Evolutionary conservation across 1,139 yeast genomes (phyloP), one percentile per base, ranked within the genome.

Genomic region (Saccharomyces hybrid): DNA sequence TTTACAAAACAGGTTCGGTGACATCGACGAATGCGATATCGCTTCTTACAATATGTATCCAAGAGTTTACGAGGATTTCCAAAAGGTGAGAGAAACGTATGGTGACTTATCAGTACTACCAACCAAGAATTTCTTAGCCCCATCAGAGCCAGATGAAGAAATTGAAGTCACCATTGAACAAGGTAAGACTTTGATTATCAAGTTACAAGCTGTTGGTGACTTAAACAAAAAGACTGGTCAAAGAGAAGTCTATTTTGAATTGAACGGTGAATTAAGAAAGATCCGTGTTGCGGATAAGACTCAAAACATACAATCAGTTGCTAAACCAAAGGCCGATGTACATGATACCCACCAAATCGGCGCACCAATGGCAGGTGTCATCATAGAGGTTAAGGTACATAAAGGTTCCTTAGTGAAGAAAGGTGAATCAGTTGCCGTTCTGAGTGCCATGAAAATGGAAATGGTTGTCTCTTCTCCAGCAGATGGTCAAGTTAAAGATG

Each of bases 381-480:
- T 93, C 57, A 89, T 93, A 63, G 99, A 95, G 75, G 86, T 93
- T 56, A 88, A 95, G 69, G 88, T 89, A 58, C 88, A 89, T 75
- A 82, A 82, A 64, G 97, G 96, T 58, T 78, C 84, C 53, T 86
- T 85, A 63, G 96, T 95, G 62, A 89, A 88, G 81, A 93, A 91
- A 82, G 99, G 99, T 63, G 97, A 93, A 70, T 95, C 97, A 48
- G 74, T 93, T 64, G 96, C 96, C 55, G 97, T 93, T 31, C 79
- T 93, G 68, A 84, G 95, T 69, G 99, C 99, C 61, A 95, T 93
- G 99, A 95, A 95, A 82, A 95, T 95, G 99, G 99, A 93, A 78
- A 93, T 93, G 98, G 96, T 93, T 53, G 91, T 93, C 64, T 82
- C 91, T 70, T 93, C 99, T 8, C 96, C 96, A 54, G 85, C 82